Evolutionary conservation across 2,329 filamentous ascomycete species (phyloP).

Genomic region (Blastomyces parvus): DNA sequence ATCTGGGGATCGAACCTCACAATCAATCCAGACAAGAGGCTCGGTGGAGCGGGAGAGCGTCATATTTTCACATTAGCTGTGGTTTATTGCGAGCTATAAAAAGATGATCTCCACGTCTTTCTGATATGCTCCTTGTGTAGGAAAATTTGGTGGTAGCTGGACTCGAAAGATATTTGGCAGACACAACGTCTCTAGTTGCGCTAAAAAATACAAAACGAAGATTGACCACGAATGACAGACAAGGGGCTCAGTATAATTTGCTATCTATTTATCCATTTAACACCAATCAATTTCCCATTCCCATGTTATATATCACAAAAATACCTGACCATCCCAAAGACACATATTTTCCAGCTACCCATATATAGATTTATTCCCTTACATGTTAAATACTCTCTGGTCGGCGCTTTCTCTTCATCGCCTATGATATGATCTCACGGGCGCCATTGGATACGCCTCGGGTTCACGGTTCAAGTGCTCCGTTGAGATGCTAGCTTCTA

Average conservation of each 20-base stretch:
- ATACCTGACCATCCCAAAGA: neutral
- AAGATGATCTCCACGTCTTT: neutral
- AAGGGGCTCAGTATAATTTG: neutral
- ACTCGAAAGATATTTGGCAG: neutral
- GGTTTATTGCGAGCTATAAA: neutral
- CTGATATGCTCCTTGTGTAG: neutral
- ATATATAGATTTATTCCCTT: neutral
- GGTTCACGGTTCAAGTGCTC: neutral
- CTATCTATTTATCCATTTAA: neutral
- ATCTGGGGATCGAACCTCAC: constrained; percentile 42
- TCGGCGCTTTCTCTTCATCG: neutral
- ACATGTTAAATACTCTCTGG: neutral
- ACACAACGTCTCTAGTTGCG: neutral
- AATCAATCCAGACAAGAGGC: constrained; percentile 80
- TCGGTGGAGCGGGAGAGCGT: constrained; percentile 45
- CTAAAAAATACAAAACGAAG: neutral
- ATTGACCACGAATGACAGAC: no score
- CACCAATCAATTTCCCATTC: neutral
- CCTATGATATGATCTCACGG: neutral
- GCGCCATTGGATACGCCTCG: neutral
- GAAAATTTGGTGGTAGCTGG: neutral
- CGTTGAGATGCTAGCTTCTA: constrained; percentile 2
- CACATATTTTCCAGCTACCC: neutral
- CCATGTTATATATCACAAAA: neutral
- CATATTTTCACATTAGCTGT: constrained; percentile 23